Percentiles rank a stretch among this genome's conserved stretches.
These are phyloP conservation scores for Conticribra guillardii DNA, from an alignment of 108 stramenopile genomes.

Conservation along the genomic window DNA sequence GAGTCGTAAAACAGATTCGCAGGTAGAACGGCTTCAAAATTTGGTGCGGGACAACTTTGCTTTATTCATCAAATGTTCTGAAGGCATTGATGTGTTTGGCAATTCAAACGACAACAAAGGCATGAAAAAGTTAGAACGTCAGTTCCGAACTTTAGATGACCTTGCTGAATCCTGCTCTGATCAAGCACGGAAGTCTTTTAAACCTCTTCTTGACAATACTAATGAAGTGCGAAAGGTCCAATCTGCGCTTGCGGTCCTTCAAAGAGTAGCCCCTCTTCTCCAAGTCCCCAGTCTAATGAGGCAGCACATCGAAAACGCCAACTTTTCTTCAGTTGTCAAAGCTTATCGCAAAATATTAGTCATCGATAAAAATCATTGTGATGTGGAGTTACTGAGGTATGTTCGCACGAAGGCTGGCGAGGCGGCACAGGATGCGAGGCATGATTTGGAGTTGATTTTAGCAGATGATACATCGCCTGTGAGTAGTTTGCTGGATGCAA, in stretches of 20 bases:
- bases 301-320: slow-evolving; percentile 86
- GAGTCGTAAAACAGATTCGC: slow-evolving; percentile 85
- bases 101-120: slow-evolving; percentile 31
- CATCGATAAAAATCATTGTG: slow-evolving; percentile 73
- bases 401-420: slow-evolving; percentile 82
- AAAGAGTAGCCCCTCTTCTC: slow-evolving; percentile 81
- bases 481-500: slow-evolving; percentile 71
- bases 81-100: slow-evolving; percentile 83
- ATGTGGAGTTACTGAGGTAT: slow-evolving; percentile 79
- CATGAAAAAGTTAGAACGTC: slow-evolving; percentile 52
- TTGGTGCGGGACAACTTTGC: slow-evolving; percentile 90
- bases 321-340: slow-evolving; percentile 83
- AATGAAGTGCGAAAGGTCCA: slow-evolving; percentile 90
- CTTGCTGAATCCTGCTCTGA: slow-evolving; percentile 74
- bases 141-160: slow-evolving; percentile 75
- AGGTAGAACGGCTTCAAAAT: slow-evolving; percentile 80
- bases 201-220: slow-evolving; percentile 89
- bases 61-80: slow-evolving; percentile 87
- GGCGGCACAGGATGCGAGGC: slow-evolving; percentile 79
- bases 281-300: slow-evolving; percentile 86
- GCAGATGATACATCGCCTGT: slow-evolving; percentile 77
- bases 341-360: slow-evolving; percentile 87
- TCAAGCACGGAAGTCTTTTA: slow-evolving; percentile 86
- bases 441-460: slow-evolving; percentile 75
- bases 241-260: slow-evolving; percentile 81